These are phyloP conservation scores for Beauveria rudraprayagi DNA, from an alignment of 2,329 filamentous ascomycete genomes.

Conservation along the genomic window DNA sequence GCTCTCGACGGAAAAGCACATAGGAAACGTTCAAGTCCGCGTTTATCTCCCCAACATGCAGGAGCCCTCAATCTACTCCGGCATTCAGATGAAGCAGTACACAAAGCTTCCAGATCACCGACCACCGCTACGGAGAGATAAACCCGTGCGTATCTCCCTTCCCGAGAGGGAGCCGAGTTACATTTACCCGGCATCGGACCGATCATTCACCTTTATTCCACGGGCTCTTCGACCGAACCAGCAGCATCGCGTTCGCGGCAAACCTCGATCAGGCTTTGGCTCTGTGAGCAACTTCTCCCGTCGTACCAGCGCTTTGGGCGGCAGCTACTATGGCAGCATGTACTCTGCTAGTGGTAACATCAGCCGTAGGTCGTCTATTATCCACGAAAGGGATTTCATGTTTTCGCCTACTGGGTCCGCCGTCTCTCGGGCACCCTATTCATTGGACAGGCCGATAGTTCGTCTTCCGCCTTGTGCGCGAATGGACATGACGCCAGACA, in stretches of 20 bases:
- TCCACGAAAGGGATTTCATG: slow-evolving; percentile 59
- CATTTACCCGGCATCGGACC: slow-evolving; percentile 80
- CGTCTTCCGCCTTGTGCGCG: slow-evolving; percentile 62
- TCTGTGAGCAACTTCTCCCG: slow-evolving; percentile 62
- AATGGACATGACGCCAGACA: slow-evolving; percentile 17
- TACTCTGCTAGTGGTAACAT: slow-evolving; percentile 85
- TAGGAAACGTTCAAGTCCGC: slow-evolving; percentile 78
- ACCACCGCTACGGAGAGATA: slow-evolving; percentile 87
- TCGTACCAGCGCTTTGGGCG: slow-evolving; percentile 69
- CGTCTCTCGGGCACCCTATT: slow-evolving; percentile 58
- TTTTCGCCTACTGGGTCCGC: slow-evolving; percentile 76
- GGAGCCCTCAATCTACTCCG: slow-evolving; percentile 60
- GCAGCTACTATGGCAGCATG: slow-evolving; percentile 62
- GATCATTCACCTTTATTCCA: slow-evolving; percentile 97
- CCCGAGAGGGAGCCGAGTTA: slow-evolving; percentile 74
- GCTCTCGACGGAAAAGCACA: slow-evolving; percentile 74
- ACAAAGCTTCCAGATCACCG: slow-evolving; percentile 91
- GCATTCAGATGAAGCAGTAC: slow-evolving; percentile 79
- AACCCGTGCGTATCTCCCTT: slow-evolving; percentile 88
- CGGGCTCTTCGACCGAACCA: slow-evolving; percentile 89
- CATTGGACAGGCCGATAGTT: slow-evolving; percentile 65
- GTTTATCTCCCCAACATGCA: slow-evolving; percentile 73
- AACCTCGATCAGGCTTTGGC: slow-evolving; percentile 63
- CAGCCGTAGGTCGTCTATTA: slow-evolving; percentile 78
- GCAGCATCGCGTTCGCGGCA: slow-evolving; percentile 66